Conservation (phyloP, 306 rosid species). For the Trichosanthes truncata region DNA sequence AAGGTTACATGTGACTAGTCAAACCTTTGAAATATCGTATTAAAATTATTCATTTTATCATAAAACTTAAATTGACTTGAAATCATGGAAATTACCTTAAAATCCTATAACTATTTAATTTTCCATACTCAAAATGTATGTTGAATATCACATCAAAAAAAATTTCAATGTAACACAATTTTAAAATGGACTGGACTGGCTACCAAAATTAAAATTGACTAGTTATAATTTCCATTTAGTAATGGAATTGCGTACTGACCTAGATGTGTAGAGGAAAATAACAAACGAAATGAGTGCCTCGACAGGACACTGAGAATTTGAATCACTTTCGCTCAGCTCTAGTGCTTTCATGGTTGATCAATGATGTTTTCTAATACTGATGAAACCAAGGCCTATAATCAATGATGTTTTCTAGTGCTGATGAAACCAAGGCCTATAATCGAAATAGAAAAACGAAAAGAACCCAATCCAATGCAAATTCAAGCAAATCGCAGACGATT, state of each 20-base stretch:
- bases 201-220: neutral
- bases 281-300: constrained; percentile 61
- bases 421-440: constrained; percentile 51
- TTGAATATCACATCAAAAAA: neutral
- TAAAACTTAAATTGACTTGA: no score
- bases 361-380: constrained; percentile 65
- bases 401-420: constrained; percentile 53
- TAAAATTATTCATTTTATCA: no score
- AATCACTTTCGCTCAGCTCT: constrained; percentile 49
- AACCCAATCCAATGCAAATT: neutral
- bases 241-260: constrained; percentile 29
- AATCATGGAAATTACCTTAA: neutral
- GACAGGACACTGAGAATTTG: constrained; percentile 70
- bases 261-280: constrained; percentile 52
- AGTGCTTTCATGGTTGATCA: constrained; percentile 51
- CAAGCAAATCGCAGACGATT: neutral
- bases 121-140: neutral
- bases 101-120: neutral
- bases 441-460: neutral
- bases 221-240: neutral
- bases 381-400: constrained; percentile 47
- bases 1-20: no score
- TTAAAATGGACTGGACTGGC: neutral
- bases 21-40: no score
- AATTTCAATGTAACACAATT: no score